Evolutionary conservation across 495 filamentous ascomycete species (phyloP), one percentile per base, ranked within the genome.

Genomic region (Hypoxylon rickii): DNA sequence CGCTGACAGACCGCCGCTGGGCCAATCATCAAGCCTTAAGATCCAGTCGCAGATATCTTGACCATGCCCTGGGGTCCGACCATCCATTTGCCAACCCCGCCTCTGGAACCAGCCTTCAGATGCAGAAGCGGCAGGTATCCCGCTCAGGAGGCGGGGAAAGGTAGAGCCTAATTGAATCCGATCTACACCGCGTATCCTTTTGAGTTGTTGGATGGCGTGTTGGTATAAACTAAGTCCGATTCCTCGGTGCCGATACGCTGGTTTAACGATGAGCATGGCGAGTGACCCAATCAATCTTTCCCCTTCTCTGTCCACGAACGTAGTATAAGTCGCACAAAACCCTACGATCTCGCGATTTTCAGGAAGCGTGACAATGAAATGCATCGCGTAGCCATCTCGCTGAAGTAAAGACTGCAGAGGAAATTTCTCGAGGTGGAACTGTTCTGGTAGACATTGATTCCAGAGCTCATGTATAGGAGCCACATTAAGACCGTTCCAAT

Each of bases 241-340:
- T 0, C 83, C 83, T 36, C 74, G 73, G 48, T 76, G 70, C 36
- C 78, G 71, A 66, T 80, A 78, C 5, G 74, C 70, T 41, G 79
- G 72, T 34, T 71, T 77, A 24, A 86, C 83, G 24, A 86, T 68
- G n/a, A 86, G 70, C 31, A 79, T 71, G 19, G 83, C 82, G 19
- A 86, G 53, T 37, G 82, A 85, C 18, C 81, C 83, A 51, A 86
- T 76, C 42, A 84, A 62, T 44, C 76, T 71, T 54, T 83, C 77
- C 17, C 72, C 74, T 49, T 69, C 76, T 50, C 73, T 73, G 60
- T 74, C 80, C 46, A 70, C 75, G 67, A 79, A 84, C 44, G 73
- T 81, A 58, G 75, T 79, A 67, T 83, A 86, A 13, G 81, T 84
- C 16, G 82, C 82, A 63, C 78, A 82, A 48, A 86, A 83, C 1